These are phyloP conservation scores for Phyllosticta ampelicida DNA, from an alignment of 2,329 filamentous ascomycete species.

Conservation along the genomic window DNA sequence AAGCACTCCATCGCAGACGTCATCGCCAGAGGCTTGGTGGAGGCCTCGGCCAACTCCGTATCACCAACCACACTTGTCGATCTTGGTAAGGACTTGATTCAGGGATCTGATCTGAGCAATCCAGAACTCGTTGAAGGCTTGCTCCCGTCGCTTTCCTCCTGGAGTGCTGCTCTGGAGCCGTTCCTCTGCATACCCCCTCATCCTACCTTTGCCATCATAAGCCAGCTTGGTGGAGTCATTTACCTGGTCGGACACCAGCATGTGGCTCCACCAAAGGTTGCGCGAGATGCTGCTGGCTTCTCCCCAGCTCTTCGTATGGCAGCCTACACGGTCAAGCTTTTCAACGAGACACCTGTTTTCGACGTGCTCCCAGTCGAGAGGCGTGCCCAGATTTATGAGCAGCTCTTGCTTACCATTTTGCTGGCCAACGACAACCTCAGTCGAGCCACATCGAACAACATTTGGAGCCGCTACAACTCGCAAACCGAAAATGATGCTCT, in stretches of 20 bases:
- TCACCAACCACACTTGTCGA: constrained; percentile 47
- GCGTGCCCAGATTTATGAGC: constrained; percentile 35
- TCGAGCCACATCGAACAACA: constrained; percentile 43
- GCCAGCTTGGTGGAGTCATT: constrained; percentile 57
- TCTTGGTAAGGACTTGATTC: constrained; percentile 41
- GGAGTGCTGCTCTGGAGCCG: constrained; percentile 51
- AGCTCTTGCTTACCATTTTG: constrained; percentile 44
- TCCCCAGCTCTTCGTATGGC: constrained; percentile 67
- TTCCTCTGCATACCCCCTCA: constrained; percentile 46
- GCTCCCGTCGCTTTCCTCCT: constrained; percentile 53
- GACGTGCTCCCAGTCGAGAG: constrained; percentile 22
- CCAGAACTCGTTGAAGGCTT: constrained; percentile 29
- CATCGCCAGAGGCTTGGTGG: constrained; percentile 40
- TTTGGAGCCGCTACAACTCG: constrained; percentile 38
- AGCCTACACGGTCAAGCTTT: constrained; percentile 53
- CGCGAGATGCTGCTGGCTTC: constrained; percentile 56
- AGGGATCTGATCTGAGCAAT: constrained; percentile 13
- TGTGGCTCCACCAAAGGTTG: constrained; percentile 22
- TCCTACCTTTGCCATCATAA: constrained; percentile 62
- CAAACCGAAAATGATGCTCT: constrained; percentile 44
- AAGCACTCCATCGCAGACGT: constrained; percentile 41
- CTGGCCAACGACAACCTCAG: constrained; percentile 51
- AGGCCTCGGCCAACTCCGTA: constrained; percentile 31
- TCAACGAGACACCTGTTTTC: constrained; percentile 34
- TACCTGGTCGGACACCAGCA: constrained; percentile 43